phyloP scores from a whole-genome alignment of 2,329 filamentous ascomycete species.

The Scedosporium apiospermum region DNA sequence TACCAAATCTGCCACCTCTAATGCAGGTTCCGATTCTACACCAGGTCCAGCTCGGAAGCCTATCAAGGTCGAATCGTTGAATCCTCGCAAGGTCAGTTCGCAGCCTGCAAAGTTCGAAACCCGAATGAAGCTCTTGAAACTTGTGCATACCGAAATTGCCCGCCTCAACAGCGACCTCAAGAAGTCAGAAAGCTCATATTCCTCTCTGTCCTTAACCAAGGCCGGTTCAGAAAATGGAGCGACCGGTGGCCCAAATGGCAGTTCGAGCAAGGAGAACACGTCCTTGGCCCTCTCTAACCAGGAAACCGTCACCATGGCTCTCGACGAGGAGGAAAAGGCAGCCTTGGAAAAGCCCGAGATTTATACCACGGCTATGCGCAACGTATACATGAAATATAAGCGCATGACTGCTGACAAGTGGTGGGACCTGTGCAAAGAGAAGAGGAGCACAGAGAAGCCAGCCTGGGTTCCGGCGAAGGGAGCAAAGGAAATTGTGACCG shows the following conservation, averaged over 20 bases:
- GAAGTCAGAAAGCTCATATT: constrained; percentile 25
- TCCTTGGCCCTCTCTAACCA: constrained; percentile 51
- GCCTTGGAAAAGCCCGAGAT: constrained; percentile 59
- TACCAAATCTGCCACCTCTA: neutral
- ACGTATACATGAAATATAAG: constrained; percentile 65
- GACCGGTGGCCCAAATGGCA: constrained; percentile 17
- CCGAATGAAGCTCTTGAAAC: constrained; percentile 47
- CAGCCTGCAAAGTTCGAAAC: constrained; percentile 48
- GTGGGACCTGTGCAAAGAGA: constrained; percentile 34
- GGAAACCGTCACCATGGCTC: constrained; percentile 55
- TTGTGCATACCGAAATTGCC: constrained; percentile 56
- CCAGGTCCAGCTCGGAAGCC: constrained; percentile 12
- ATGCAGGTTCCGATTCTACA: constrained; percentile 8
- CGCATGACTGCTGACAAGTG: constrained; percentile 66
- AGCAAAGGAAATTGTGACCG: constrained; percentile 54
- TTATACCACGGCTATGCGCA: constrained; percentile 78
- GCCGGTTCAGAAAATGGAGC: neutral
- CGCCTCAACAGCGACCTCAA: constrained; percentile 56
- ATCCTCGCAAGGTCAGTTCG: constrained; percentile 54
- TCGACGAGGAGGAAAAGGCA: constrained; percentile 71
- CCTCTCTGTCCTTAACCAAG: neutral
- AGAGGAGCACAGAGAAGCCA: constrained; percentile 25
- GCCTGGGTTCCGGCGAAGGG: constrained; percentile 4
- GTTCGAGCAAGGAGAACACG: constrained; percentile 37
- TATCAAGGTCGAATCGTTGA: constrained; percentile 46